phyloP scores from a whole-genome alignment of 1,284 basidiomycete genomes.

The Golubevia pallescens region DNA sequence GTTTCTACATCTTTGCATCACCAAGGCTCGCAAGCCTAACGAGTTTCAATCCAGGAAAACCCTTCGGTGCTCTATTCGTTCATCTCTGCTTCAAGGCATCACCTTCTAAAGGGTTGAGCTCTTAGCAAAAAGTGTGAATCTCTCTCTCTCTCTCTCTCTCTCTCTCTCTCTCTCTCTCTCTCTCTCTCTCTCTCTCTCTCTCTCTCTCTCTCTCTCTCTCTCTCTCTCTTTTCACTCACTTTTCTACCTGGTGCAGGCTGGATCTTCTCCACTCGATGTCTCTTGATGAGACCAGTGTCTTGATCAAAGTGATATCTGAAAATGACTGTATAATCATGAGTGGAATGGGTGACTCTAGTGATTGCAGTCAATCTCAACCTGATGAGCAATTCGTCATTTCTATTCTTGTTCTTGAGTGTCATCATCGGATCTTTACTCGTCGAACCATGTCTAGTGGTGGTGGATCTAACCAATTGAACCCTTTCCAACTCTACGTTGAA shows the following conservation, averaged over 20 bases:
- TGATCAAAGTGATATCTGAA: conserved; percentile 55
- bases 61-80: too few relatives aligned
- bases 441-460: conserved; percentile 6
- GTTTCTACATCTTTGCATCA: too few relatives aligned
- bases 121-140: too few relatives aligned
- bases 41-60: too few relatives aligned
- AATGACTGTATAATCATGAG: conserved; percentile 52
- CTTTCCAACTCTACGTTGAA: conserved; percentile 29
- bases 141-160: too few relatives aligned
- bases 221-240: too few relatives aligned
- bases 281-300: conserved; percentile 37
- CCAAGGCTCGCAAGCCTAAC: too few relatives aligned
- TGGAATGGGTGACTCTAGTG: conserved; percentile 31
- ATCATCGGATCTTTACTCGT: not conserved
- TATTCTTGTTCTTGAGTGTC: not conserved
- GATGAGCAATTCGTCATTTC: conserved; percentile 32
- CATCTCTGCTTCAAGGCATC: too few relatives aligned
- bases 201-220: too few relatives aligned
- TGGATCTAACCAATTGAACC: conserved; percentile 11
- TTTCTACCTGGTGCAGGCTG: conserved; percentile 51
- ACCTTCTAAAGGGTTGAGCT: too few relatives aligned
- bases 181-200: too few relatives aligned
- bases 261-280: conserved; percentile 53
- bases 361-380: conserved; percentile 46
- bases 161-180: too few relatives aligned